These are phyloP conservation scores for Kodamaea arcana DNA, from an alignment of 1,139 yeast genomes.

Conservation along the genomic window DNA sequence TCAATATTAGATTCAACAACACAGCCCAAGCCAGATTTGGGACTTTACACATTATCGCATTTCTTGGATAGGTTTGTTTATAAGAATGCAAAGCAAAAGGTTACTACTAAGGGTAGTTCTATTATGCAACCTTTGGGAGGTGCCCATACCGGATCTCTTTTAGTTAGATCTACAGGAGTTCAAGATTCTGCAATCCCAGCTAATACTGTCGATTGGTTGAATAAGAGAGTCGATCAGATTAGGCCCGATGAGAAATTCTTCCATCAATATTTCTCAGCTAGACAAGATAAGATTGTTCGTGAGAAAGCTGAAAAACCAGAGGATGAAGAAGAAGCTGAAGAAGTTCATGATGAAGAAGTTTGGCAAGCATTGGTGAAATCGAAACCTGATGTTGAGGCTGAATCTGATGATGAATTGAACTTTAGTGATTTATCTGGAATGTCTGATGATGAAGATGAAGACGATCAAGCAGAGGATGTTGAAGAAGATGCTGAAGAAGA, in stretches of 20 bases:
- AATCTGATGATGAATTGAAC: constrained; percentile 39
- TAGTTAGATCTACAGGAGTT: constrained; percentile 64
- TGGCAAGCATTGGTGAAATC: constrained; percentile 89
- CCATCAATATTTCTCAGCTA: constrained; percentile 76
- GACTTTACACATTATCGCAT: constrained; percentile 80
- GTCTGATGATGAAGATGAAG: constrained; percentile 28
- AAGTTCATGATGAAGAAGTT: constrained; percentile 71
- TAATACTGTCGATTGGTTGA: constrained; percentile 80
- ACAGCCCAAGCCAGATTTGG: constrained; percentile 79
- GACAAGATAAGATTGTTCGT: constrained; percentile 44
- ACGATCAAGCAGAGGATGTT: constrained; percentile 20
- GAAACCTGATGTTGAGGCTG: constrained; percentile 71
- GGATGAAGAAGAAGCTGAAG: constrained; percentile 41
- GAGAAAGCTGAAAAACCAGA: constrained; percentile 19
- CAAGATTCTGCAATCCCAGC: constrained; percentile 53
- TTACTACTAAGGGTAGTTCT: constrained; percentile 70
- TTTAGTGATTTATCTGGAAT: constrained; percentile 49
- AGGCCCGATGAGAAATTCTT: constrained; percentile 89
- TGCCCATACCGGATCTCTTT: constrained; percentile 68
- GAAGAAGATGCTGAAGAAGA: constrained; percentile 21
- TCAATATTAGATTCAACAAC: constrained; percentile 46
- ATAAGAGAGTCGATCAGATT: constrained; percentile 58
- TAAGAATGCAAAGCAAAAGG: constrained; percentile 82
- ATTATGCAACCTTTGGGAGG: constrained; percentile 99
- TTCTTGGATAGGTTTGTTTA: constrained; percentile 95